Percentiles rank a stretch among this genome's conserved stretches.
Evolutionary conservation across 2,329 filamentous ascomycete species (phyloP).

Genomic region (Pseudopithomyces chartarum): DNA sequence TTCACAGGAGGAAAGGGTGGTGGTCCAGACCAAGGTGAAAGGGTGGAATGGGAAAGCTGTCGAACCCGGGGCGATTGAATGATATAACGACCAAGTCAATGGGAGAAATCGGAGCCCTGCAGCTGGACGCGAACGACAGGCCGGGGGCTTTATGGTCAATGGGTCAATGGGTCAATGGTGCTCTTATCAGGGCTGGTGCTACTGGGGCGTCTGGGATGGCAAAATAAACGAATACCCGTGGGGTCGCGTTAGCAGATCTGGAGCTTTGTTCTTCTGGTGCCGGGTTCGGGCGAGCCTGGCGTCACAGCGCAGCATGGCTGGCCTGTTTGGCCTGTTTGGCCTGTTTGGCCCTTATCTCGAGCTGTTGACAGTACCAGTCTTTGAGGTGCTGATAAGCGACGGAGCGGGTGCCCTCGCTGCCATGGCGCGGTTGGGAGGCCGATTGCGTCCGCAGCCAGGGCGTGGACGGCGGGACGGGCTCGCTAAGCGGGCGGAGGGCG

Average conservation of each 20-base stretch:
- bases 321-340: constrained; percentile 31
- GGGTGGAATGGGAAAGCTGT: constrained; percentile 15
- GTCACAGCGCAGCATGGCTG: constrained; percentile 30
- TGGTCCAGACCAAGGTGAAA: constrained; percentile 16
- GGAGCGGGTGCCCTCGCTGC: not conserved
- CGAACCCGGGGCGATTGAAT: constrained; percentile 30
- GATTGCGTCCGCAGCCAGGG: not conserved
- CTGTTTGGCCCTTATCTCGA: constrained; percentile 30
- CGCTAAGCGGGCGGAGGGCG: constrained; percentile 14
- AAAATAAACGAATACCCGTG: constrained; percentile 46
- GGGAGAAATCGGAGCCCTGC: constrained; percentile 39
- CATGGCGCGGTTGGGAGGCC: not conserved
- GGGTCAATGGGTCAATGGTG: constrained; percentile 36
- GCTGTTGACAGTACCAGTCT: constrained; percentile 6
- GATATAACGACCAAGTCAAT: constrained; percentile 34
- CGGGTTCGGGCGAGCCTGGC: constrained; percentile 28
- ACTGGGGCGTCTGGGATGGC: constrained; percentile 36
- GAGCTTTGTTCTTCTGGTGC: constrained; percentile 40
- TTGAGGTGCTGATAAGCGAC: constrained; percentile 7
- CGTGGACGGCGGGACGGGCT: constrained; percentile 12
- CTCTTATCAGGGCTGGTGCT: constrained; percentile 45
- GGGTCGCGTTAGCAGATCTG: constrained; percentile 40
- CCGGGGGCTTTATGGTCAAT: constrained; percentile 41
- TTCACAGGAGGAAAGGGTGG: constrained; percentile 15
- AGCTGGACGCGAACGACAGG: constrained; percentile 32